Conservation (phyloP, 73 alveolate genomes). For the Paramecium octaurelia region DNA sequence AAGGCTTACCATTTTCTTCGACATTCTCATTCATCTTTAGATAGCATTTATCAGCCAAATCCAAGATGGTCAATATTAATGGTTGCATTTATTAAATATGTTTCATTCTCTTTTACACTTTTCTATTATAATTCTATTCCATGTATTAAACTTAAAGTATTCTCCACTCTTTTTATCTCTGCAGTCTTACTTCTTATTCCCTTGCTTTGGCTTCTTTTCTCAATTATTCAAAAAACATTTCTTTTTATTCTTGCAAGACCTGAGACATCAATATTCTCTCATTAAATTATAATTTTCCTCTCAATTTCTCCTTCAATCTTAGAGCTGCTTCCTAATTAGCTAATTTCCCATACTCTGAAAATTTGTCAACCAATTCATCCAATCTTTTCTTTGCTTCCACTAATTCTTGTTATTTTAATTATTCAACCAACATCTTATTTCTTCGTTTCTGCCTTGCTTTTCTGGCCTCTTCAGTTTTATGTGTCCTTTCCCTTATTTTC, state of each 20-base stretch:
- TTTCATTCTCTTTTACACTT: background rate
- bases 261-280: background rate
- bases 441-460: conserved; percentile 24
- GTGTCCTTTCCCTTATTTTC: conserved; percentile 33
- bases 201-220: conserved; percentile 24
- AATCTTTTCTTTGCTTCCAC: conserved; percentile 21
- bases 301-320: background rate
- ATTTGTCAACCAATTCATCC: conserved; percentile 4
- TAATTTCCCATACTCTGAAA: background rate
- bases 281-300: conserved; percentile 3
- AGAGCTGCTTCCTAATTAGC: background rate
- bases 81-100: conserved; percentile 38
- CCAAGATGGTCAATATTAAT: background rate
- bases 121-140: conserved; percentile 21
- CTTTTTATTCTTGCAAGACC: background rate
- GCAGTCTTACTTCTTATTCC: background rate
- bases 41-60: conserved; percentile 39
- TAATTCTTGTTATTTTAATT: background rate
- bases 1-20: background rate
- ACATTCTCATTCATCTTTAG: background rate
- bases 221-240: conserved; percentile 2
- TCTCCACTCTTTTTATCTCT: conserved; percentile 22
- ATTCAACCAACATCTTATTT: conserved; percentile 20
- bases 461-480: conserved; percentile 38
- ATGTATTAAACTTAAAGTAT: background rate